Evolutionary conservation across 345 rosid genomes (phyloP).

Genomic region (Euphorbia tirucalli): DNA sequence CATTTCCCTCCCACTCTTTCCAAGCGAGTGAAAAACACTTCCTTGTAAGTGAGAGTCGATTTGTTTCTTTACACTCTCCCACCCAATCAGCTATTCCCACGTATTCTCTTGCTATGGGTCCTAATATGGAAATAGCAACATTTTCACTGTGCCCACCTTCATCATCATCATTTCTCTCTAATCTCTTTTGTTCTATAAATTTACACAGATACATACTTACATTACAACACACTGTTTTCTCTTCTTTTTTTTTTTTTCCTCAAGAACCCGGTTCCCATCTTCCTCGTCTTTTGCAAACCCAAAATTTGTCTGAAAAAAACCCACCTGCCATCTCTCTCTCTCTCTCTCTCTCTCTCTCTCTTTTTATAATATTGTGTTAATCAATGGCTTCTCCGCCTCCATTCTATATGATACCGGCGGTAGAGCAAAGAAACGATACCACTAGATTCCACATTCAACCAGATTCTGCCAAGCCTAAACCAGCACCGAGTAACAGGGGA

Average conservation of each 20-base stretch:
- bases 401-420: conserved; percentile 1
- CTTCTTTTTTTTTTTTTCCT: neutral
- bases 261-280: neutral
- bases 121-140: neutral
- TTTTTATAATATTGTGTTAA: neutral
- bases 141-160: conserved; percentile 8
- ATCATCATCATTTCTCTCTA: too few species aligned
- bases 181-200: too few species aligned
- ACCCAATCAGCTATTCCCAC: conserved; percentile 16
- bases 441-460: too few species aligned
- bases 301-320: too few species aligned
- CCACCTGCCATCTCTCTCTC: neutral
- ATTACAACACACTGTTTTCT: neutral
- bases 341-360: too few species aligned
- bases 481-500: conserved; percentile 7
- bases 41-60: neutral
- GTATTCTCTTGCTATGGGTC: neutral
- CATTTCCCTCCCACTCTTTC: too few species aligned
- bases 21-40: conserved; percentile 1
- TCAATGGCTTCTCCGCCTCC: conserved; percentile 18
- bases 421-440: neutral
- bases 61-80: neutral
- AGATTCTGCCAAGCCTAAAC: neutral
- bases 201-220: neutral
- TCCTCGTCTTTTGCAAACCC: too few species aligned